Percentiles rank a stretch among this genome's conserved stretches.
phyloP scores from a whole-genome alignment of 768 basidiomycete species.

The Pholiota microspora region DNA sequence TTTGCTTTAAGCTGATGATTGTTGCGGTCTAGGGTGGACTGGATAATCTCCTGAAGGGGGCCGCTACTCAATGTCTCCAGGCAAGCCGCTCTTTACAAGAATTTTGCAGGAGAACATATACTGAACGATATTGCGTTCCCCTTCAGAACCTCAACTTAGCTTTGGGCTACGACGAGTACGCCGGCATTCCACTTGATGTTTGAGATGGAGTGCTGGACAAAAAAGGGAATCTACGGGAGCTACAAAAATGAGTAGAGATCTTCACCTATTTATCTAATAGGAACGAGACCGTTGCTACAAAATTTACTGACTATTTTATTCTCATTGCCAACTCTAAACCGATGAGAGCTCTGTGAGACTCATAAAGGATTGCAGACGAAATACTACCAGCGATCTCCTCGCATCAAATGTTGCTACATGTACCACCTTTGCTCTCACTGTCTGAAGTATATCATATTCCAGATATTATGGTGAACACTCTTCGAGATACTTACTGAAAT shows the following conservation, averaged over 20 bases:
- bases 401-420: too few species aligned
- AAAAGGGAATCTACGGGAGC: not conserved
- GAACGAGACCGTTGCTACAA: too few species aligned
- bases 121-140: not conserved
- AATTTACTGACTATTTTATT: not conserved
- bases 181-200: constrained; percentile 62
- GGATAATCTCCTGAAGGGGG: constrained; percentile 96
- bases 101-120: not conserved
- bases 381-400: too few species aligned
- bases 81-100: constrained; percentile 38
- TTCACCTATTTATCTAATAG: not conserved
- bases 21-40: constrained; percentile 67
- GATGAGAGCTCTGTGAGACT: too few species aligned
- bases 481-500: not conserved
- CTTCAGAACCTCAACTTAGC: constrained; percentile 85
- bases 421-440: too few species aligned
- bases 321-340: not conserved
- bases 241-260: not conserved
- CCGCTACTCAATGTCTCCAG: constrained; percentile 98
- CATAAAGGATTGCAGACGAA: too few species aligned
- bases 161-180: constrained; percentile 82
- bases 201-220: not conserved
- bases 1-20: not conserved
- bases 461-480: not conserved
- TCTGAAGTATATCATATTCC: not conserved